Conservation (phyloP, 2,329 filamentous ascomycete species). For the Calonectria honghensis region DNA sequence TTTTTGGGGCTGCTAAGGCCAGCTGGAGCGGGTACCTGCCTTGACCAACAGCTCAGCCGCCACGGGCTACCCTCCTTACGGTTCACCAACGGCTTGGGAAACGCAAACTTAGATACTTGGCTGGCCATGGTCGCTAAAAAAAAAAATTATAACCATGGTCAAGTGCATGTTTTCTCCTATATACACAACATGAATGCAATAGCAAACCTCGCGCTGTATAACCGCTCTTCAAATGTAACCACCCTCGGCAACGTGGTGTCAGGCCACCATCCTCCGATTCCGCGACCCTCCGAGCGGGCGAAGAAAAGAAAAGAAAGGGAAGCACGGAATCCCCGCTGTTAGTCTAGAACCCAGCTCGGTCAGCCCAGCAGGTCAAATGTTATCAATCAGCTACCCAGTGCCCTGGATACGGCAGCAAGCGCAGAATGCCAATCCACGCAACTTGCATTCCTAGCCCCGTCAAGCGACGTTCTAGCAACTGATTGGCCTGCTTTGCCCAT, state of each 20-base stretch:
- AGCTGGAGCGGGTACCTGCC: constrained; percentile 33
- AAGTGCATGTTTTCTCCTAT: neutral
- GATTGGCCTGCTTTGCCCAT: neutral
- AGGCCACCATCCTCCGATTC: constrained; percentile 4
- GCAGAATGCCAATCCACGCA: neutral
- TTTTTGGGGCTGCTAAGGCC: constrained; percentile 11
- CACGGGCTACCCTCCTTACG: constrained; percentile 15
- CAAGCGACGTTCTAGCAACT: constrained; percentile 9
- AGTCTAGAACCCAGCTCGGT: neutral
- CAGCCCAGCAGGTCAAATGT: neutral
- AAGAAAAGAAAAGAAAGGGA: neutral
- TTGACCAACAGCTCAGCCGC: constrained; percentile 24
- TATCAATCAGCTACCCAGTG: neutral
- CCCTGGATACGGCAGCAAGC: neutral
- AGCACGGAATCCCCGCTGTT: constrained; percentile 8
- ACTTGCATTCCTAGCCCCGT: constrained; percentile 21
- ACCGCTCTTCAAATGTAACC: neutral
- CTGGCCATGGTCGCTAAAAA: neutral
- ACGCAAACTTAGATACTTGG: constrained; percentile 14
- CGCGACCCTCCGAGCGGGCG: neutral
- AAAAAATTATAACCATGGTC: neutral
- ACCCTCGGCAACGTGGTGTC: constrained; percentile 17
- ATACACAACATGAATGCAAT: neutral
- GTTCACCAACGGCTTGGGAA: constrained; percentile 18
- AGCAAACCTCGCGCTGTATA: neutral